phyloP scores from a whole-genome alignment of 495 filamentous ascomycete genomes.

The Podospora pseudocomata region DNA sequence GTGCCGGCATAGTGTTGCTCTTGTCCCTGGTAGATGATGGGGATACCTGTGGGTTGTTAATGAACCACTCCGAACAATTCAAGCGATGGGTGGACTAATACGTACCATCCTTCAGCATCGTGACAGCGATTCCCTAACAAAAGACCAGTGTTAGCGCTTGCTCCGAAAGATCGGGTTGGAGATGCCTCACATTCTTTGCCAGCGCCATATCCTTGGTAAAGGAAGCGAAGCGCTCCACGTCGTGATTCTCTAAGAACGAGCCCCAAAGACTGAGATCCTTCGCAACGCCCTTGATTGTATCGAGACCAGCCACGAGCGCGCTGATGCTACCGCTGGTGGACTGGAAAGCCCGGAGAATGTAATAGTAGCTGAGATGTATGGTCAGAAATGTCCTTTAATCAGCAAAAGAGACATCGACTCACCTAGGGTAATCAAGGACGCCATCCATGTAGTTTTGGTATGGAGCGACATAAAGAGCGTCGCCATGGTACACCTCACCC shows the following conservation, averaged over 20 bases:
- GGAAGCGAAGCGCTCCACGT: slow-evolving; percentile 63
- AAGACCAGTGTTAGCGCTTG: slow-evolving; percentile 25
- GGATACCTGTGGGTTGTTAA: slow-evolving; percentile 31
- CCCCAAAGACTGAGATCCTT: slow-evolving; percentile 62
- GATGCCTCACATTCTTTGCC: slow-evolving; percentile 25
- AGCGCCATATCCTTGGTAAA: slow-evolving; percentile 47
- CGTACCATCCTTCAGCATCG: slow-evolving; percentile 58
- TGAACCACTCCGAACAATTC: slow-evolving; percentile 29
- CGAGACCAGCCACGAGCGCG: slow-evolving; percentile 57
- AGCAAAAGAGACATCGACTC: slow-evolving; percentile 10
- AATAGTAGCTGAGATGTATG: slow-evolving; percentile 46
- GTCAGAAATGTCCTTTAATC: background rate
- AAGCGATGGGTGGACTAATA: background rate
- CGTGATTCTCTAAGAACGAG: slow-evolving; percentile 78
- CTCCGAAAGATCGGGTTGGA: too few relatives aligned
- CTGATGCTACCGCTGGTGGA: slow-evolving; percentile 56
- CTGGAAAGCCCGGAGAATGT: slow-evolving; percentile 59
- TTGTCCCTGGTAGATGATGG: slow-evolving; percentile 55
- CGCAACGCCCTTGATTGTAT: slow-evolving; percentile 44
- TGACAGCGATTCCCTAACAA: slow-evolving; percentile 68
- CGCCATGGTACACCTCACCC: slow-evolving; percentile 66
- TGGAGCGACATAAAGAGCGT: slow-evolving; percentile 56
- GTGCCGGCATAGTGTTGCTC: slow-evolving; percentile 66
- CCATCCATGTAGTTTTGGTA: slow-evolving; percentile 64
- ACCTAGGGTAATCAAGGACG: slow-evolving; percentile 68